A percentile compares a stretch with the other conserved stretches of the same genome.
phyloP scores from a whole-genome alignment of 306 rosid genomes.

The Albizia julibrissin region DNA sequence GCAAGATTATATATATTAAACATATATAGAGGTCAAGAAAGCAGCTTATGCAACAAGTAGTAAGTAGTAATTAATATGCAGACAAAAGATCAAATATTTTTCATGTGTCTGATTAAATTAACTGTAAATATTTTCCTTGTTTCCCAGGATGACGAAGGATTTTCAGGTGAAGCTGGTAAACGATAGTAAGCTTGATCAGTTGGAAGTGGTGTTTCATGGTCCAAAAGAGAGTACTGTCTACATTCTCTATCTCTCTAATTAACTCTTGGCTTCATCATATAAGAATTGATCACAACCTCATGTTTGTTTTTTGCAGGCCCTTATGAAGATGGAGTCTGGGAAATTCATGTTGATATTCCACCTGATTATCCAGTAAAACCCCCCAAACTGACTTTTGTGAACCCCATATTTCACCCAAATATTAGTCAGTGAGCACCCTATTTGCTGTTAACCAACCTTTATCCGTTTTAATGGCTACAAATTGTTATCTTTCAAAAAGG shows the following conservation, averaged over 20 bases:
- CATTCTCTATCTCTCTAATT: neutral
- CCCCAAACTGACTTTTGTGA: conserved; percentile 62
- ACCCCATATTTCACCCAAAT: conserved; percentile 83
- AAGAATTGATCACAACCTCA: neutral
- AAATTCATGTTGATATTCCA: conserved; percentile 63
- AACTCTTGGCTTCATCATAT: neutral
- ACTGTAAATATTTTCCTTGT: neutral
- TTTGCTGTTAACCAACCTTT: no score
- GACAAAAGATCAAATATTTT: no score
- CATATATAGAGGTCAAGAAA: neutral
- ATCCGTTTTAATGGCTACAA: neutral
- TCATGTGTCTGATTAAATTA: no score
- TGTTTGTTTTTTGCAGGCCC: neutral
- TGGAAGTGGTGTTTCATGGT: neutral
- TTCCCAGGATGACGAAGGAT: neutral
- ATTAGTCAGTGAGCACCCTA: conserved; percentile 71
- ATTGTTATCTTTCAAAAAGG: neutral
- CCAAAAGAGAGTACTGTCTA: neutral
- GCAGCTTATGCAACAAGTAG: neutral
- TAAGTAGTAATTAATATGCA: no score
- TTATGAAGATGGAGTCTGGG: conserved; percentile 69
- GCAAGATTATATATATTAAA: neutral
- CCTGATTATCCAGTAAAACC: conserved; percentile 67
- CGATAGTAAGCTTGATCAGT: no score
- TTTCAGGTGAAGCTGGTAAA: neutral